These are phyloP conservation scores for Albifimbria verrucaria DNA, from an alignment of 2,329 filamentous ascomycete genomes.

Conservation along the genomic window DNA sequence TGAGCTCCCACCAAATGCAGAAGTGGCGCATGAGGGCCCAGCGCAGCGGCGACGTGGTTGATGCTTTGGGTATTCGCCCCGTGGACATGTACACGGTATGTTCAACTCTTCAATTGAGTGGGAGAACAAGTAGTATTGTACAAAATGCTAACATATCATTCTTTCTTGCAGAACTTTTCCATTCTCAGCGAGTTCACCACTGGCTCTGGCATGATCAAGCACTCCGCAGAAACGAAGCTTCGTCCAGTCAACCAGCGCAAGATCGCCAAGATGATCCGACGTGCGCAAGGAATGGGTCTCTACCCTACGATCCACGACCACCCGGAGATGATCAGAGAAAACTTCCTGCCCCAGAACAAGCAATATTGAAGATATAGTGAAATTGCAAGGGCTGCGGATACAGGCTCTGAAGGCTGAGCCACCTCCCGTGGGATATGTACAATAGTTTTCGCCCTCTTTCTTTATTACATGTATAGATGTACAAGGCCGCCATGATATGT, in stretches of 20 bases:
- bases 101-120: background rate
- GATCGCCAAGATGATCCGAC: slow-evolving; percentile 86
- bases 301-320: slow-evolving; percentile 90
- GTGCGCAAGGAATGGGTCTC: slow-evolving; percentile 83
- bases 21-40: slow-evolving; percentile 69
- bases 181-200: slow-evolving; percentile 89
- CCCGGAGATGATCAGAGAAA: slow-evolving; percentile 67
- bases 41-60: slow-evolving; percentile 69
- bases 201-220: slow-evolving; percentile 78
- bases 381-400: no score
- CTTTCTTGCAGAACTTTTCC: slow-evolving; percentile 71
- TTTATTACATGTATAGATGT: slow-evolving; percentile 31
- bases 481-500: slow-evolving; percentile 23
- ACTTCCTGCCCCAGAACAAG: slow-evolving; percentile 25
- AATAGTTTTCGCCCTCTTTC: slow-evolving; percentile 24
- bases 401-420: no score
- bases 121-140: background rate
- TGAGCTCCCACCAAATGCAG: slow-evolving; percentile 71
- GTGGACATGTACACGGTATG: slow-evolving; percentile 80
- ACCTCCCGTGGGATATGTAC: no score
- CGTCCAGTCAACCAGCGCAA: slow-evolving; percentile 87
- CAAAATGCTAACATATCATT: slow-evolving; percentile 5
- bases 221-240: slow-evolving; percentile 71
- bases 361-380: no score
- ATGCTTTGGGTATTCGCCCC: slow-evolving; percentile 76